phyloP scores from a whole-genome alignment of 768 basidiomycete species.

The Hypholoma sublateritium region DNA sequence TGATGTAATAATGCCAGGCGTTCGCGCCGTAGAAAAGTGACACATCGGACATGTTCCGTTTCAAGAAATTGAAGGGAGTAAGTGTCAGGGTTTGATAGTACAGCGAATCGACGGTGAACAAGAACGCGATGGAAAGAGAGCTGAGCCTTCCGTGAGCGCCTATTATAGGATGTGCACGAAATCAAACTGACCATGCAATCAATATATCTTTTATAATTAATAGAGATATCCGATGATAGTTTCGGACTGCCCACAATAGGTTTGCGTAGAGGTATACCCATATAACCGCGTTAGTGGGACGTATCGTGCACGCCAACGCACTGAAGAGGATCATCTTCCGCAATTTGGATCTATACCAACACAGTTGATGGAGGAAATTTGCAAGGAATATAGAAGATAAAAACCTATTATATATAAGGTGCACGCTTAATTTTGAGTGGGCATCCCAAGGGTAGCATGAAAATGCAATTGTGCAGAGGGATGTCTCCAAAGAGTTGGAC shows the following conservation, averaged over 20 bases:
- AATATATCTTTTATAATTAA: conserved; percentile 38
- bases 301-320: conserved; percentile 74
- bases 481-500: conserved; percentile 92
- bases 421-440: conserved; percentile 32
- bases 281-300: conserved; percentile 88
- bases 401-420: conserved; percentile 41
- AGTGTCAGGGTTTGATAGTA: conserved; percentile 70
- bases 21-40: conserved; percentile 92
- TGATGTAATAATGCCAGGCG: conserved; percentile 87
- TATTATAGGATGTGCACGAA: not conserved
- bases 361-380: conserved; percentile 9
- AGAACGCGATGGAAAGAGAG: conserved; percentile 18
- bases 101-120: conserved; percentile 60
- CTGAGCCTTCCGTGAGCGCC: conserved; percentile 17
- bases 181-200: conserved; percentile 43
- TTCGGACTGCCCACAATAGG: conserved; percentile 54
- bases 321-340: conserved; percentile 53
- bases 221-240: conserved; percentile 27
- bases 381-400: not conserved
- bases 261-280: conserved; percentile 73
- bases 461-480: conserved; percentile 78
- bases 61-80: conserved; percentile 81
- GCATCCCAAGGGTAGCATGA: conserved; percentile 74
- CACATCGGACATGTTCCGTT: conserved; percentile 79
- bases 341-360: conserved; percentile 27